These are phyloP conservation scores for Talaromyces ruber DNA, from an alignment of 495 filamentous ascomycete genomes.

Conservation along the genomic window DNA sequence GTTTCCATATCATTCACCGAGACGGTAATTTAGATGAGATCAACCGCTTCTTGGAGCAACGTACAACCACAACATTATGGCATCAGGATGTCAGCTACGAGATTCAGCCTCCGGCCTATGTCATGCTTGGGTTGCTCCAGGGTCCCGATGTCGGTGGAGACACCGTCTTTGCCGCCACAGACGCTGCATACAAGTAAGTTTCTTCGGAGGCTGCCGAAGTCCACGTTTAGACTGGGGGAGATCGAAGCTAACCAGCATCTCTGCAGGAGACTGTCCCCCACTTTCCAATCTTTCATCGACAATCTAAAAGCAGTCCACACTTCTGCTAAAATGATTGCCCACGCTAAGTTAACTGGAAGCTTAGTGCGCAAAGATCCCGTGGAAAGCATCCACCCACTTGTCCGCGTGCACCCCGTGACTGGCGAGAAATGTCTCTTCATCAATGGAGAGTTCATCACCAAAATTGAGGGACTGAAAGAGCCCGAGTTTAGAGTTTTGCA, in stretches of 20 bases:
- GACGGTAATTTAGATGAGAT: constrained; percentile 50
- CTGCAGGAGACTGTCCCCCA: constrained; percentile 46
- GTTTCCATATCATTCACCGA: constrained; percentile 54
- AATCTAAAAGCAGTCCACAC: constrained; percentile 64
- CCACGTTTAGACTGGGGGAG: not conserved
- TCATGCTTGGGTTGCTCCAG: constrained; percentile 48
- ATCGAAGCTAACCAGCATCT: not conserved
- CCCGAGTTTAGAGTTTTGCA: constrained; percentile 50
- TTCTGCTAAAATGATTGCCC: constrained; percentile 65
- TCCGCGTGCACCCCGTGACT: constrained; percentile 67
- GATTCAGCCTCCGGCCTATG: constrained; percentile 48
- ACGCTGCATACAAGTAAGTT: constrained; percentile 59
- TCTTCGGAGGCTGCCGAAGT: not conserved
- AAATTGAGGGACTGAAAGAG: constrained; percentile 64
- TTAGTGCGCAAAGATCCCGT: constrained; percentile 64
- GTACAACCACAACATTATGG: constrained; percentile 48
- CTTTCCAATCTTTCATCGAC: constrained; percentile 66
- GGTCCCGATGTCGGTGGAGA: constrained; percentile 61
- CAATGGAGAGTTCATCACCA: constrained; percentile 74
- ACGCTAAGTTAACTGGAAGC: constrained; percentile 50
- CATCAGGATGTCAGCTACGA: constrained; percentile 57
- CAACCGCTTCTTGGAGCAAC: constrained; percentile 42
- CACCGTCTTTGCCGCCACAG: constrained; percentile 69
- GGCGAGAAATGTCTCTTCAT: constrained; percentile 74
- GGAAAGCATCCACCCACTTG: constrained; percentile 60